Conservation (phyloP, 352 stramenopile genomes). For the Phytophthora quininea region DNA sequence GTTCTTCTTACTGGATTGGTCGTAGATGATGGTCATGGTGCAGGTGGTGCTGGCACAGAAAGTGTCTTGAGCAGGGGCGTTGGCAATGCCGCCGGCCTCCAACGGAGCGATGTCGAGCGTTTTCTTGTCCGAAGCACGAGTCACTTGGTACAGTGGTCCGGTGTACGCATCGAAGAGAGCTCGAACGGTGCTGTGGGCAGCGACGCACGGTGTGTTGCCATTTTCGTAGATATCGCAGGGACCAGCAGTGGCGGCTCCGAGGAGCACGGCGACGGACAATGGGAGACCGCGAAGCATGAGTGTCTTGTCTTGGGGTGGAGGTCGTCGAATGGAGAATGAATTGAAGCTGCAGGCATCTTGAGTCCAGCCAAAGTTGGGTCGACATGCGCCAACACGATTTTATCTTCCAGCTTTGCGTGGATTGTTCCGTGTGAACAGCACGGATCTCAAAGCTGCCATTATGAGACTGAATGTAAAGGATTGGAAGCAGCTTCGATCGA, state of each 20-base stretch:
- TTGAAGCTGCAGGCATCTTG: neutral
- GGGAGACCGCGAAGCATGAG: constrained; percentile 22
- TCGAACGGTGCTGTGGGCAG: constrained; percentile 30
- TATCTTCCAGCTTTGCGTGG: no score
- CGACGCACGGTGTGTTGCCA: constrained; percentile 15
- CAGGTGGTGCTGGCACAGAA: constrained; percentile 24
- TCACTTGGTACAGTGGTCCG: constrained; percentile 28
- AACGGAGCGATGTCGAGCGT: constrained; percentile 21
- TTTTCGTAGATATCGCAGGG: constrained; percentile 16
- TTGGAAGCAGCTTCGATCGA: no score
- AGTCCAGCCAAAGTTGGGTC: neutral
- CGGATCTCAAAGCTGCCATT: no score
- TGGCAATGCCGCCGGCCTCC: constrained; percentile 13
- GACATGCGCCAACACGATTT: no score
- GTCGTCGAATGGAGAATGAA: constrained; percentile 17
- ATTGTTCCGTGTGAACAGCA: no score
- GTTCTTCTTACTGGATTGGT: constrained; percentile 26
- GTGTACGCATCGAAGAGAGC: constrained; percentile 14
- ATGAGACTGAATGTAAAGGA: no score
- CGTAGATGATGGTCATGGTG: constrained; percentile 32
- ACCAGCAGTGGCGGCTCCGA: constrained; percentile 10
- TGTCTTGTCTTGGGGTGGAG: neutral
- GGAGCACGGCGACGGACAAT: constrained; percentile 16
- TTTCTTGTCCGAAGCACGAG: constrained; percentile 14
- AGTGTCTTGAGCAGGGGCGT: constrained; percentile 15